Base-by-base conservation (phyloP, 345 rosid genomes). In the Iberis pinnata region DNA sequence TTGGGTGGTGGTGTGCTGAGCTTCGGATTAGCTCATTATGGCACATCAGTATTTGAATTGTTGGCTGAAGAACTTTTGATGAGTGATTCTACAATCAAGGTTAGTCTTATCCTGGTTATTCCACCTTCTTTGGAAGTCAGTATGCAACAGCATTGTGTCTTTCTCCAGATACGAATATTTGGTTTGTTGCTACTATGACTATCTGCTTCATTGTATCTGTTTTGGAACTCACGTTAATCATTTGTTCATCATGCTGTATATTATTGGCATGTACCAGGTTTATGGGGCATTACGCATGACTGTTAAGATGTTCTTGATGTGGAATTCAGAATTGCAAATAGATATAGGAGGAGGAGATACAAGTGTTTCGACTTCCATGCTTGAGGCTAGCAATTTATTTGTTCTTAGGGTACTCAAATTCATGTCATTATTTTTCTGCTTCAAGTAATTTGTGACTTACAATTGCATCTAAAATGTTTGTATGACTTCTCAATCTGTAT, bases 201-300 rank as follows among this genome's bases (percentile, higher is more conserved):
- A 19, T 51, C 43, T 66, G 49, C 22, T 36, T 50, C 16, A 57
- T 43, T 66, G 16, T 36, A 32, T 47, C 57, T 46, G 15, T 60
- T 47, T 32, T 35, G 36, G 32, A 20, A 40, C 17, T 26, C 45
- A 25, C 6, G 26, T 56, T 20, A 43, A 11, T 45, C 8, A 39
- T 41, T 38, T 38, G 43, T 22, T 62, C 26, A 53, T 50, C 55
- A 27, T 56, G 24, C 19, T 43, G 42, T 36, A 19, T 35, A 17
- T 25, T 40, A 40, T 55, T 41, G 53, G 49, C 47, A 26, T 19
- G 7, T 50, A 24, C 51, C 71, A 88, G 99, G 99, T 93, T 38
- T 93, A 88, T 73, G 99, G 99, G 51, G 99, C 99, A 32, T 66
- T 93, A 58, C 83, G 99, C 51, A 93, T 93, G 99, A 73, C 88